Evolutionary conservation across 805 yeast species (phyloP), one percentile per base, ranked within the genome.

Genomic region (Jamesozyma hellenica): DNA sequence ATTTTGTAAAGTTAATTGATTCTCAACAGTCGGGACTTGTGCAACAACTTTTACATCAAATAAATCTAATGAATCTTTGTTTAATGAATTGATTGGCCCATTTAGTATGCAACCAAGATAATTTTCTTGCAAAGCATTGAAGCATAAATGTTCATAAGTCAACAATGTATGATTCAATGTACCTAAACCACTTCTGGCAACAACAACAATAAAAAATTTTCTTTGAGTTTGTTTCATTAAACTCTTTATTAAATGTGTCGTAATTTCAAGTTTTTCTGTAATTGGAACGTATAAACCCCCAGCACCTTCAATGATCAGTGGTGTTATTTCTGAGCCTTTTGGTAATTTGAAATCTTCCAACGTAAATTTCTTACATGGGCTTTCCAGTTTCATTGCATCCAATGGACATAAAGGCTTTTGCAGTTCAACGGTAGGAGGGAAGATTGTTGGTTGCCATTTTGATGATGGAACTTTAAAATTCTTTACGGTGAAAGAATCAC

Each of bases 11-110:
- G 3, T 39, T 29, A 8, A 32, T 36, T 21, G 41, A 6, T 21
- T 21, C 33, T 35, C 38, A 17, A 46, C 40, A 44, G 66, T 61
- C 36, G 72, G 68, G 39, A 61, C 68, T 42, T 50, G 64, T 18
- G 55, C 50, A 14, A 56, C 23, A 13, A 57, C 42, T 1, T 38
- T 48, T 1, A 49, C 48, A n/a, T 54, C 59, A 39, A 43, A 54
- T 16, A 36, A 36, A 17, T 41, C 21, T 12, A 58, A 39, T 4
- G 52, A 38, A 18, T 45, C 34, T 12, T 43, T 49, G 27, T 56
- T 58, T 27, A 49, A 55, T 4, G 37, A 23, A 39, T 56, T 48
- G 9, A 40, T 23, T 26, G 41, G 42, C 7, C 63, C 63, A 38
- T 55, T 58, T 23, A 56, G 30, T 28, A 58, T 43, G 29, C 50